These are phyloP conservation scores for Brassica balearica DNA, from an alignment of 441 rosid species.

Conservation along the genomic window DNA sequence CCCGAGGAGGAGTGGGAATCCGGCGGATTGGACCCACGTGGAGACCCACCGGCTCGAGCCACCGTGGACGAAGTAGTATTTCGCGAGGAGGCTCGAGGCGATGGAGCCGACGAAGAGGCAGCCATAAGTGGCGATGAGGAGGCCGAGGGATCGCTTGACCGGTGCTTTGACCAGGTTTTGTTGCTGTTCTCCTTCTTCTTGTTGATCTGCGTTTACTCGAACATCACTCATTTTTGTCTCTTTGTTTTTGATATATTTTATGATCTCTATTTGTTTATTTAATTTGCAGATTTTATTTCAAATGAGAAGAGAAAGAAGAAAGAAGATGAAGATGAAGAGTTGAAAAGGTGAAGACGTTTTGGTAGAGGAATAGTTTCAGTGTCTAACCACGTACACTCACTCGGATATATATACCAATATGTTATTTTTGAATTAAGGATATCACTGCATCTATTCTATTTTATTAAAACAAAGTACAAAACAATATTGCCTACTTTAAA, in stretches of 20 bases:
- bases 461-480: too few species aligned
- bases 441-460: neutral
- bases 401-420: slow-evolving; percentile 16
- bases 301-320: slow-evolving; percentile 31
- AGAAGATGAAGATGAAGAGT: neutral
- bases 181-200: slow-evolving; percentile 20
- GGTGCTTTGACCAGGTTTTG: slow-evolving; percentile 25
- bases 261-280: slow-evolving; percentile 9
- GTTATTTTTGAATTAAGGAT: neutral
- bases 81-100: slow-evolving; percentile 71
- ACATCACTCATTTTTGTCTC: slow-evolving; percentile 38
- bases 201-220: slow-evolving; percentile 38
- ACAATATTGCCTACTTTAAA: too few species aligned
- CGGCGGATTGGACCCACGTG: slow-evolving; percentile 83
- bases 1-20: slow-evolving; percentile 78
- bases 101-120: slow-evolving; percentile 74
- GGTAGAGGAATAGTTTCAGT: slow-evolving; percentile 22
- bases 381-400: slow-evolving; percentile 6
- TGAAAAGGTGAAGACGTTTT: slow-evolving; percentile 14
- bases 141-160: slow-evolving; percentile 29
- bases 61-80: slow-evolving; percentile 77
- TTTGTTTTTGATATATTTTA: slow-evolving; percentile 21
- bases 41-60: slow-evolving; percentile 89
- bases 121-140: slow-evolving; percentile 32
- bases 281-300: slow-evolving; percentile 6